A percentile compares a stretch with the other conserved stretches of the same genome.
These are phyloP conservation scores for Akanthomyces muscarius DNA, from an alignment of 2,329 filamentous ascomycete species.

Conservation along the genomic window DNA sequence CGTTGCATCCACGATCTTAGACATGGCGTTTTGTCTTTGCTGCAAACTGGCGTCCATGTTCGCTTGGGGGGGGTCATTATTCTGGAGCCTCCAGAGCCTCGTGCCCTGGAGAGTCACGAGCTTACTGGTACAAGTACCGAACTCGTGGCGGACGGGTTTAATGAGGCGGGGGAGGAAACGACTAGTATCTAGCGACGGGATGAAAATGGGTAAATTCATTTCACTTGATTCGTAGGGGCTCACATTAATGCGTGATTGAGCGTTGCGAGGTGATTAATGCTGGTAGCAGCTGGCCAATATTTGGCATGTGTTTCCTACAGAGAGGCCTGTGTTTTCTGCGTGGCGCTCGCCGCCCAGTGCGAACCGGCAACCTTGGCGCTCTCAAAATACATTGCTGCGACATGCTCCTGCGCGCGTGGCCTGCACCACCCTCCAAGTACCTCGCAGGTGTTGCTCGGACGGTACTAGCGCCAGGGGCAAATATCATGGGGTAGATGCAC, in stretches of 20 bases:
- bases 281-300: neutral
- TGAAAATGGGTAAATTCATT: neutral
- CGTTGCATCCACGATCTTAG: constrained; percentile 6
- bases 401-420: neutral
- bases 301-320: too few relatives aligned
- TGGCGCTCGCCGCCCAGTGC: neutral
- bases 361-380: neutral
- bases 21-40: constrained; percentile 15
- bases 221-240: neutral
- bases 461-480: constrained; percentile 18
- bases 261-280: neutral
- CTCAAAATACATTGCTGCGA: neutral
- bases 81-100: too few relatives aligned
- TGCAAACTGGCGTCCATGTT: neutral
- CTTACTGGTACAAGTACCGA: too few relatives aligned
- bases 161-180: neutral
- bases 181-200: neutral
- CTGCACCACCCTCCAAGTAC: neutral
- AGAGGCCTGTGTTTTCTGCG: too few relatives aligned
- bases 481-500: constrained; percentile 16
- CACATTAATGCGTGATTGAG: neutral
- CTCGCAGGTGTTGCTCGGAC: neutral
- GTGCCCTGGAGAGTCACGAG: too few relatives aligned
- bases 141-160: neutral
- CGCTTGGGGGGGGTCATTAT: too few relatives aligned